These are phyloP conservation scores for Neurospora tetraspora DNA, from an alignment of 495 filamentous ascomycete species.

Conservation along the genomic window DNA sequence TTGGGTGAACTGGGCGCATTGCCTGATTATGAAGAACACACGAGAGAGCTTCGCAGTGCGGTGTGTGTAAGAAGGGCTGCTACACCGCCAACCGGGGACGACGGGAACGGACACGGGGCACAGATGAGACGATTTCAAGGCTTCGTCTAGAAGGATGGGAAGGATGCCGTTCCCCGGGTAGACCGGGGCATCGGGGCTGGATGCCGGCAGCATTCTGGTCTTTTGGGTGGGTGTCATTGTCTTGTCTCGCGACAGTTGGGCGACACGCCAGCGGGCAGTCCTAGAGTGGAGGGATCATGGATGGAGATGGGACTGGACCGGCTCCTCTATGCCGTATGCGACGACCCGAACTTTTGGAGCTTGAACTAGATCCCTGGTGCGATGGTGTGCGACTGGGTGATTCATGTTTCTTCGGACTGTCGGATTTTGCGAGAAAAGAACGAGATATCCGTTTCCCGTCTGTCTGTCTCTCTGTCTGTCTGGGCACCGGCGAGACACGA, in stretches of 20 bases:
- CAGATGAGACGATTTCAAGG: neutral
- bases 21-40: neutral
- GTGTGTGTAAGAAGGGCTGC: neutral
- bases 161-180: neutral
- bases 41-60: neutral
- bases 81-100: neutral
- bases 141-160: neutral
- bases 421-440: neutral
- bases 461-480: neutral
- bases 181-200: neutral
- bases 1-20: neutral
- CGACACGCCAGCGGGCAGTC: neutral
- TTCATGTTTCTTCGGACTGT: neutral
- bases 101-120: neutral
- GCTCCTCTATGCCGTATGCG: neutral
- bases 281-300: neutral
- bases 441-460: neutral
- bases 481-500: neutral
- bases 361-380: neutral
- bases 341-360: neutral
- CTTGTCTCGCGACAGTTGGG: neutral
- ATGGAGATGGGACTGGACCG: neutral
- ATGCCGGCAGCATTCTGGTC: neutral
- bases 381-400: neutral
- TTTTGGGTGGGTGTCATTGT: neutral